These are phyloP conservation scores for Microdochium bolleyi DNA, from an alignment of 2,329 filamentous ascomycete genomes.

Conservation along the genomic window DNA sequence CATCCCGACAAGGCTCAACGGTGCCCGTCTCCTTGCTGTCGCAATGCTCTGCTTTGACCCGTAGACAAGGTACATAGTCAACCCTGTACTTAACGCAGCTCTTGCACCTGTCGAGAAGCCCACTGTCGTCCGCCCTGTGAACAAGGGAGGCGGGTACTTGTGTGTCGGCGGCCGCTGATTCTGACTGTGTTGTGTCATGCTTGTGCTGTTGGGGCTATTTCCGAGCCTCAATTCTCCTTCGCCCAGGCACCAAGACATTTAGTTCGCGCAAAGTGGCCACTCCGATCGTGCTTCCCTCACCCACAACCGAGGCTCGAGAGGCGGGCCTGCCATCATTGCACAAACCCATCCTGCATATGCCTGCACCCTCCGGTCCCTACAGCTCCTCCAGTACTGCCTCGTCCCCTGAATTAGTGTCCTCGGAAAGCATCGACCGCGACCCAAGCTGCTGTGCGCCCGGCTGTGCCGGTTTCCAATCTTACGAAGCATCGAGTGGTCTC, in stretches of 20 bases:
- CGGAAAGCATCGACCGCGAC: background rate
- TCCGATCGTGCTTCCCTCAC: background rate
- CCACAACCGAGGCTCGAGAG: background rate
- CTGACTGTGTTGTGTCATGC: no score
- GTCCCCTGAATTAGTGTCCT: background rate
- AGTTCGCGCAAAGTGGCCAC: background rate
- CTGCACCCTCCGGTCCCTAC: background rate
- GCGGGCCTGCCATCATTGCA: background rate
- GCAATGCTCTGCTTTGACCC: no score
- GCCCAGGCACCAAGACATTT: no score
- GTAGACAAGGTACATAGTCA: no score
- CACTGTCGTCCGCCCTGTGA: no score
- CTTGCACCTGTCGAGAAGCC: no score
- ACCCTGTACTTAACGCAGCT: no score
- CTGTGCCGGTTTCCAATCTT: background rate
- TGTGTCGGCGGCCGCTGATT: no score
- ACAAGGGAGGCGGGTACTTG: no score
- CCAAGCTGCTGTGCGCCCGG: background rate
- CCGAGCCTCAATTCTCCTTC: no score
- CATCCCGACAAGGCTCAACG: background rate
- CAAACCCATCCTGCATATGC: background rate
- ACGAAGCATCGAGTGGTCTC: background rate
- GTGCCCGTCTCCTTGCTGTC: background rate
- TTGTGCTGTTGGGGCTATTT: background rate
- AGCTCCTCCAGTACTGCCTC: background rate